Percentiles rank a stretch among this genome's conserved stretches.
Conservation (phyloP, 1,284 basidiomycete genomes). For the Malassezia cuniculi region DNA sequence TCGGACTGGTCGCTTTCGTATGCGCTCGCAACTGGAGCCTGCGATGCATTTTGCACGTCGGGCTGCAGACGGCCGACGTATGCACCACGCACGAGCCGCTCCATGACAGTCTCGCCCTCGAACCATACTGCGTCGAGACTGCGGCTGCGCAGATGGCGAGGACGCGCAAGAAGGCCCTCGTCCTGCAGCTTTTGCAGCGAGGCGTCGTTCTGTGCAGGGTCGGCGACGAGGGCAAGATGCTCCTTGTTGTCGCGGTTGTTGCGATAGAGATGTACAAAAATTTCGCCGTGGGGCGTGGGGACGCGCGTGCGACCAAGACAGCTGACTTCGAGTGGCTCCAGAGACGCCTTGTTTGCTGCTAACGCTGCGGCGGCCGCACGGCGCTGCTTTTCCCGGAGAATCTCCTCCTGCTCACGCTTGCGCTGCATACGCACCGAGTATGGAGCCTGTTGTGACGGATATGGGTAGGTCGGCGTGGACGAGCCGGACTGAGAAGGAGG, state of each 20-base stretch:
- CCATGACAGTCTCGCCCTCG: conserved; percentile 76
- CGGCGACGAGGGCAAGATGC: conserved; percentile 91
- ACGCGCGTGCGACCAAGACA: conserved; percentile 95
- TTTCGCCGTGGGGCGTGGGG: conserved; percentile 85
- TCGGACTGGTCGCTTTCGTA: conserved; percentile 1
- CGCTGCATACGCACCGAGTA: conserved; percentile 18
- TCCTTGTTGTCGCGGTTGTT: conserved; percentile 82
- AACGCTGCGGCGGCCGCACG: conserved; percentile 1
- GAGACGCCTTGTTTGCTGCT: conserved; percentile 7
- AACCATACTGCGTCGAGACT: conserved; percentile 77
- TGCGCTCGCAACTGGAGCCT: conserved; percentile 27
- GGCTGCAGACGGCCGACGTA: conserved; percentile 72
- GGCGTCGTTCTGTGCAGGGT: conserved; percentile 47
- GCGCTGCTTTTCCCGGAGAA: no score
- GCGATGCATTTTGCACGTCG: conserved; percentile 52
- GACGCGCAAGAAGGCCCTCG: conserved; percentile 1
- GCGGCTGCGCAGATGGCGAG: conserved; percentile 57
- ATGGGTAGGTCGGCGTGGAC: conserved; percentile 23
- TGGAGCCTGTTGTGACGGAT: conserved; percentile 23
- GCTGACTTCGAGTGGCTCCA: conserved; percentile 49
- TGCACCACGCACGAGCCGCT: conserved; percentile 81
- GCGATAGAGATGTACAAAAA: conserved; percentile 80
- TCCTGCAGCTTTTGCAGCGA: conserved; percentile 16
- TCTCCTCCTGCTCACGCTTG: conserved; percentile 17
- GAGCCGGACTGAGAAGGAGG: not conserved